phyloP scores from a whole-genome alignment of 176 grass and related monocot genomes.

The Luzula sylvatica region DNA sequence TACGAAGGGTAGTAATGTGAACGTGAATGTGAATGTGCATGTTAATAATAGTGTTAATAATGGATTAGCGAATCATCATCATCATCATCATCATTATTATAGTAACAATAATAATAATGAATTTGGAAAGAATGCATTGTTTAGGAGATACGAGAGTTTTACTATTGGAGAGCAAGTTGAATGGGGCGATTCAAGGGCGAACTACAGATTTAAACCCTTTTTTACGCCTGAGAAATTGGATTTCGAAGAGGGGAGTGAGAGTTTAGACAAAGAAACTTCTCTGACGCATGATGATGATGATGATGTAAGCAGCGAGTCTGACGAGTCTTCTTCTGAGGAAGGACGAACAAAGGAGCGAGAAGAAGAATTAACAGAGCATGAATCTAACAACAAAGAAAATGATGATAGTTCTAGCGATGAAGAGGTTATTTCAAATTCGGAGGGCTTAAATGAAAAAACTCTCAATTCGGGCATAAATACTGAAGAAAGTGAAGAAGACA shows the following conservation, averaged over 20 bases:
- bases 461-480: not conserved
- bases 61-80: not conserved
- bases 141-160: constrained; percentile 41
- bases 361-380: constrained; percentile 3
- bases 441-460: not conserved
- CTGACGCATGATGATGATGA: constrained; percentile 1
- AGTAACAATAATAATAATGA: not conserved
- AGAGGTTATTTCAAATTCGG: constrained; percentile 11
- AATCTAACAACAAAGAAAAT: constrained; percentile 4
- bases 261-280: constrained; percentile 14
- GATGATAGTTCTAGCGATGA: constrained; percentile 5
- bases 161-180: constrained; percentile 22
- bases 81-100: too few relatives aligned
- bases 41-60: constrained; percentile 2
- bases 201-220: constrained; percentile 28
- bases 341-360: constrained; percentile 5
- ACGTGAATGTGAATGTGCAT: not conserved
- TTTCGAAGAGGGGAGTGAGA: constrained; percentile 2
- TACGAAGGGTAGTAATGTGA: not conserved
- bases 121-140: constrained; percentile 16
- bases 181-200: constrained; percentile 13
- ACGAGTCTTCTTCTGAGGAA: not conserved
- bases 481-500: constrained; percentile 9
- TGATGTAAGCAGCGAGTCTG: constrained; percentile 8
- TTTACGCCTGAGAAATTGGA: constrained; percentile 21